Conservation (phyloP, 2,329 filamentous ascomycete genomes). For the Penicillium sp. region DNA sequence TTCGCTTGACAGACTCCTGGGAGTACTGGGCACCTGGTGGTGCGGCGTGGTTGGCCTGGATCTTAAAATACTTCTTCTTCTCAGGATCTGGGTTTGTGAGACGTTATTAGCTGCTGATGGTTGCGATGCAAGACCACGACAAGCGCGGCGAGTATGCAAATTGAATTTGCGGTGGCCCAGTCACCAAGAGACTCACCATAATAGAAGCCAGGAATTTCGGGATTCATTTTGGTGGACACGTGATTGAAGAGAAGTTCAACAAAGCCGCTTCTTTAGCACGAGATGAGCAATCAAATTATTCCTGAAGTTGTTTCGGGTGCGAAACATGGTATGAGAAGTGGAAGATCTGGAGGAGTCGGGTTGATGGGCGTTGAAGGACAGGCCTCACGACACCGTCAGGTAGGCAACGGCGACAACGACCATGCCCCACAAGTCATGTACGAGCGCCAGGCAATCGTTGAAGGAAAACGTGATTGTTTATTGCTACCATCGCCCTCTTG, state of each 20-base stretch:
- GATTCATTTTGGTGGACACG: constrained; percentile 24
- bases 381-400: background rate
- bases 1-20: constrained; percentile 59
- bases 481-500: background rate
- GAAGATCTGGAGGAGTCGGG: background rate
- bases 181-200: constrained; percentile 27
- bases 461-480: background rate
- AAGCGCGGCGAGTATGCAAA: too few species aligned
- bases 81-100: constrained; percentile 39
- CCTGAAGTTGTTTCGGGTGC: too few species aligned
- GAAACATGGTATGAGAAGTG: background rate
- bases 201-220: constrained; percentile 37
- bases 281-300: background rate
- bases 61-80: constrained; percentile 69
- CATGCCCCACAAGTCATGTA: background rate
- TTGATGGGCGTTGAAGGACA: background rate
- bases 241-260: background rate
- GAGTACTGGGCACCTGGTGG: constrained; percentile 57
- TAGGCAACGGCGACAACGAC: background rate
- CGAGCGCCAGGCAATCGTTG: background rate
- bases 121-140: background rate
- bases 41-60: constrained; percentile 57
- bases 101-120: background rate
- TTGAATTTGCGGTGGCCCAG: background rate
- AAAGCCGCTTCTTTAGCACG: background rate